phyloP scores from a whole-genome alignment of 2,329 filamentous ascomycete species.

The Colletotrichum zoysiae region DNA sequence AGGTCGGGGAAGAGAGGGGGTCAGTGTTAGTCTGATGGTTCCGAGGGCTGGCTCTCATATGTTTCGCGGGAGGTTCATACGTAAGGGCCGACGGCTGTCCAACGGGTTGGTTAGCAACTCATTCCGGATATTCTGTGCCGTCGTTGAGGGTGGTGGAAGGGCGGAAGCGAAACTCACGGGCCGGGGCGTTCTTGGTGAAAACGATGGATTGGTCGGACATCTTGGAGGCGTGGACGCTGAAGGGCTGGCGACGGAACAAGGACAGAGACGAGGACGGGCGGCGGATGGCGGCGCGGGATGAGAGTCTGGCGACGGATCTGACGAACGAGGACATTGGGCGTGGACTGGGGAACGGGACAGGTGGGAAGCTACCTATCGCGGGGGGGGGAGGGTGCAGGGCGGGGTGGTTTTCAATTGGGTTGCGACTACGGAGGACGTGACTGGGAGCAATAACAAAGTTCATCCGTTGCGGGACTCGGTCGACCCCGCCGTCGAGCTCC shows the following conservation, averaged over 20 bases:
- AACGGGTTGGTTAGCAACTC: slow-evolving; percentile 25
- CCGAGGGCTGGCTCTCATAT: not conserved
- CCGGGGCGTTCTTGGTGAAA: slow-evolving; percentile 70
- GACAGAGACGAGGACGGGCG: slow-evolving; percentile 6
- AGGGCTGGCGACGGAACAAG: slow-evolving; percentile 11
- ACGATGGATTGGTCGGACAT: slow-evolving; percentile 57
- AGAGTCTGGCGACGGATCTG: slow-evolving; percentile 40
- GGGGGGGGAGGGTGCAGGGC: not conserved
- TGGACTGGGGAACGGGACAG: not conserved
- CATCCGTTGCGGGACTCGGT: slow-evolving; percentile 16
- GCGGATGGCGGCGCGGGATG: slow-evolving; percentile 25
- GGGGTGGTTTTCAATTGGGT: not conserved
- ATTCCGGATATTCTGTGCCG: not conserved
- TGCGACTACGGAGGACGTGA: not conserved
- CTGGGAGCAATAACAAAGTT: slow-evolving; percentile 4
- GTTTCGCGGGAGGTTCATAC: slow-evolving; percentile 56
- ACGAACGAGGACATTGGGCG: slow-evolving; percentile 39
- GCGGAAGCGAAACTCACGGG: slow-evolving; percentile 59
- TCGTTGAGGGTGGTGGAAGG: not conserved
- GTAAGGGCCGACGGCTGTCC: slow-evolving; percentile 71
- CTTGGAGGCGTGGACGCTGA: slow-evolving; percentile 31
- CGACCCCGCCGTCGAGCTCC: slow-evolving; percentile 36
- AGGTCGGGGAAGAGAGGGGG: slow-evolving; percentile 34
- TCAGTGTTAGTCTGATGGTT: slow-evolving; percentile 36
- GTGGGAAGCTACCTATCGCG: slow-evolving; percentile 3